phyloP scores from a whole-genome alignment of 768 basidiomycete genomes.

The Naganishia friedmannii region DNA sequence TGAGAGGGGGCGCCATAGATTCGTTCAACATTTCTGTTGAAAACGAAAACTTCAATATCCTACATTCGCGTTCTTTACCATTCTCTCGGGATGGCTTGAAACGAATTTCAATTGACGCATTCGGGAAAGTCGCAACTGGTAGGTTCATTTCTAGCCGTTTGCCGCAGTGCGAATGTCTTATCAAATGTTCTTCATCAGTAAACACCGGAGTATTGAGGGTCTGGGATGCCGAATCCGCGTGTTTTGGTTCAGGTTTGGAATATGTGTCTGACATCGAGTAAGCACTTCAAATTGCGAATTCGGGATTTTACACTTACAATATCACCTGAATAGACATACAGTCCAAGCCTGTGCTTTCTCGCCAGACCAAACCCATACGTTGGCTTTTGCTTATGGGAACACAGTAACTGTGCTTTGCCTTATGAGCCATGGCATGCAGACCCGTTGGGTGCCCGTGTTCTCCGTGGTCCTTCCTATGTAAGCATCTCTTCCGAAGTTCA shows the following conservation, averaged over 20 bases:
- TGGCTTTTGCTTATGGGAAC: not conserved
- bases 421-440: not conserved
- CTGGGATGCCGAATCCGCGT: not conserved
- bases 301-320: not conserved
- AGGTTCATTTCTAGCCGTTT: not conserved
- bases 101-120: not conserved
- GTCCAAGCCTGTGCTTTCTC: conserved; percentile 10
- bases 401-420: not conserved
- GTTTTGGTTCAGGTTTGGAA: conserved; percentile 12
- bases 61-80: not conserved
- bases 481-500: not conserved
- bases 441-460: not conserved
- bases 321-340: not conserved
- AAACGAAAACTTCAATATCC: not conserved
- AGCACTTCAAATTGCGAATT: not conserved
- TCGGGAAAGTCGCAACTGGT: conserved; percentile 9
- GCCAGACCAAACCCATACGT: not conserved
- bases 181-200: not conserved
- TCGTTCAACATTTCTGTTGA: not conserved
- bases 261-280: not conserved
- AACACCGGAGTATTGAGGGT: not conserved
- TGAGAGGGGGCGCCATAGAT: not conserved
- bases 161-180: not conserved
- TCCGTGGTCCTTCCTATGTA: not conserved
- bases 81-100: not conserved